A percentile compares a stretch with the other conserved stretches of the same genome.
phyloP scores from a whole-genome alignment of 495 filamentous ascomycete genomes.

The Massariosphaeria phaeospora region DNA sequence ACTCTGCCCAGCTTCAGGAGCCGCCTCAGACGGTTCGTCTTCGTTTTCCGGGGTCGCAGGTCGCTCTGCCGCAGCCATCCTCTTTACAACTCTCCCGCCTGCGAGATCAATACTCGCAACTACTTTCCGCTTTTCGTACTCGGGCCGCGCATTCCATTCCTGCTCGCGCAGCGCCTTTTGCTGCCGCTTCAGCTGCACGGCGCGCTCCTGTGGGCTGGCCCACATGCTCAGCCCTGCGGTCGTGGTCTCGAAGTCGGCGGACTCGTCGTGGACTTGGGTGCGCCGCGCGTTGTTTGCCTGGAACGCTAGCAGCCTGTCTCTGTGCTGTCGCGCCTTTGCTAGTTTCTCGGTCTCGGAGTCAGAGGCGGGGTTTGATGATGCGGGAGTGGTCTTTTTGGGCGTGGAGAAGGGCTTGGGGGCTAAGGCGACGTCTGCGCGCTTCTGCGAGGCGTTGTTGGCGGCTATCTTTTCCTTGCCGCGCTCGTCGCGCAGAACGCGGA shows the following conservation, averaged over 20 bases:
- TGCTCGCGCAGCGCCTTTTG: conserved; percentile 81
- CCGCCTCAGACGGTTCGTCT: conserved; percentile 43
- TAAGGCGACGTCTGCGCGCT: conserved; percentile 56
- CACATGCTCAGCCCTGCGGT: conserved; percentile 68
- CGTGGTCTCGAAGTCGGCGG: conserved; percentile 82
- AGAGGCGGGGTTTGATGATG: conserved; percentile 46
- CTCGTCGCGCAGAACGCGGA: conserved; percentile 78
- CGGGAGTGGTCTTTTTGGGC: conserved; percentile 24
- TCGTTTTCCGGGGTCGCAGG: conserved; percentile 43
- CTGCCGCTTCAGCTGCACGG: conserved; percentile 81
- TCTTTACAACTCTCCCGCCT: conserved; percentile 69
- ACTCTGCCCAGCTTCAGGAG: conserved; percentile 30
- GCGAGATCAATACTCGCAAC: conserved; percentile 82
- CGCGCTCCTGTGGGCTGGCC: conserved; percentile 83
- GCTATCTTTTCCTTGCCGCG: conserved; percentile 79
- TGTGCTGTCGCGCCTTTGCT: conserved; percentile 60
- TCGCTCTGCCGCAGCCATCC: conserved; percentile 58
- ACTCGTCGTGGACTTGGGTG: conserved; percentile 88
- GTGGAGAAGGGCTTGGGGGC: conserved; percentile 42
- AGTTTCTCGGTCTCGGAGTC: conserved; percentile 44
- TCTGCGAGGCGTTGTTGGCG: conserved; percentile 63
- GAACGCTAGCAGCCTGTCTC: conserved; percentile 75
- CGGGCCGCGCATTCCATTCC: conserved; percentile 84
- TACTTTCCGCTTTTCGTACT: conserved; percentile 86
- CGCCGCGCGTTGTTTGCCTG: conserved; percentile 84